These are phyloP conservation scores for Pichia thaimueangensis DNA, from an alignment of 805 yeast species.

Conservation along the genomic window DNA sequence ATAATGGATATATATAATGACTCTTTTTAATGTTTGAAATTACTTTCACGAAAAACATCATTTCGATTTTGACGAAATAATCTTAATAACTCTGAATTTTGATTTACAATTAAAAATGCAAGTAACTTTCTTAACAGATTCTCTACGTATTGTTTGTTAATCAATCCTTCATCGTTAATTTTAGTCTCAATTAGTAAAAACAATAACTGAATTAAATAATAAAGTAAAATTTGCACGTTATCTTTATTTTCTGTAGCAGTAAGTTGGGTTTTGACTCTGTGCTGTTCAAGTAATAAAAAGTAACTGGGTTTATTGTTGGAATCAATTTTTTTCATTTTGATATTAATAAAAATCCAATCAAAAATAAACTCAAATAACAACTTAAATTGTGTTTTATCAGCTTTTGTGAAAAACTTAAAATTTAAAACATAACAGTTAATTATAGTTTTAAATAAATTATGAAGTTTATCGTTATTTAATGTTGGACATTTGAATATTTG, in stretches of 20 bases:
- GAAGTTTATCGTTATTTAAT: slow-evolving; percentile 1
- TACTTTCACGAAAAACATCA: background rate
- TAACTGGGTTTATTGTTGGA: slow-evolving; percentile 1
- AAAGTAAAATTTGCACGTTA: slow-evolving; percentile 5
- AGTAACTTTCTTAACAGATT: slow-evolving; percentile 12
- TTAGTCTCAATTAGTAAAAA: slow-evolving; percentile 4
- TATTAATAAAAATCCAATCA: slow-evolving; percentile 10
- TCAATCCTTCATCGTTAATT: background rate
- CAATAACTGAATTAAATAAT: slow-evolving; percentile 12
- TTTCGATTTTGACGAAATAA: slow-evolving; percentile 7
- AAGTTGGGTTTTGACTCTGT: slow-evolving; percentile 9
- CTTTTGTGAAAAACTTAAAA: slow-evolving; percentile 8
- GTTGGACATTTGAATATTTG: slow-evolving; percentile 3
- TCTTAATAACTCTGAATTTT: slow-evolving; percentile 15
- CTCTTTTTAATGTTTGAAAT: background rate
- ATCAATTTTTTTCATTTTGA: background rate
- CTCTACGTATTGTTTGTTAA: background rate
- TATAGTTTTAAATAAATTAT: slow-evolving; percentile 10
- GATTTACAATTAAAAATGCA: slow-evolving; percentile 19
- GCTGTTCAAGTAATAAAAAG: slow-evolving; percentile 2
- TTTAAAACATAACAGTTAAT: slow-evolving; percentile 14
- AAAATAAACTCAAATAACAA: slow-evolving; percentile 10
- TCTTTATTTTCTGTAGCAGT: background rate
- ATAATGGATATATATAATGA: too few relatives aligned
- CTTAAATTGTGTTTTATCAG: slow-evolving; percentile 4